Base-by-base conservation (phyloP, 352 stramenopile genomes). In the Albugo laibachii region DNA sequence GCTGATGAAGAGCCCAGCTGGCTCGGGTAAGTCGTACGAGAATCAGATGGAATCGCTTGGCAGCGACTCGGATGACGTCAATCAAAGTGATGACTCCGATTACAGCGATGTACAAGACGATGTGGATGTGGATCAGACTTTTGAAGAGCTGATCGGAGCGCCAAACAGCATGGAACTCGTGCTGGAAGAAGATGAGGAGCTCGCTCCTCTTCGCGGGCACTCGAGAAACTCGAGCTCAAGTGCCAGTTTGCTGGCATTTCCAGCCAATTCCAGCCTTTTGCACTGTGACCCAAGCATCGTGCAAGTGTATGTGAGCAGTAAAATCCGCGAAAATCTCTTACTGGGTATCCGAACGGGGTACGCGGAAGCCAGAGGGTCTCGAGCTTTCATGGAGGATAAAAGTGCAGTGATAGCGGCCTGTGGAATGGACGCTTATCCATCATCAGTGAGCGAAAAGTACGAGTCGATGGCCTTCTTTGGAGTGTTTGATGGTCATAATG, bases 401-500 rank as follows among this genome's bases (percentile, higher is more conserved):
- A 83, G 37, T 38, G 61, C 65, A 34, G 67, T 73, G 6, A 59
- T 82, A 40, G 55, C 54, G 2, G 52, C 49, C 12, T 85, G 75
- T 48, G 56, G 65, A 12, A 34, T 37, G 13, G 54, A 52, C 8
- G 21, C 44, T 13, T 24, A 52, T 11, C 42, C 47, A 19, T 36
- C 36, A 11, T 31, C 24, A 31, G 53, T 85, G 16, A 39, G 44
- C 5, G 36, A 52, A 6, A 49, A 49, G 10, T 84, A 67, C 45
- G 57, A 53, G 15, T 81, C 72, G 13, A 31, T 87, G 13, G 79
- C 61, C 13, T 93, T 72, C 47, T 93, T 88, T 56, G 80, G 55
- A 0, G 75, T 95, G 0, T 94, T 87, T 45, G 83, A 95, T 39
- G 83, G 83, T 27, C 82, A 94, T 58, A 88, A 87, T 48, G 83